Percentiles rank a stretch among this genome's conserved stretches.
phyloP scores from a whole-genome alignment of 176 grass and related monocot genomes.

The Saccharum officinarum region DNA sequence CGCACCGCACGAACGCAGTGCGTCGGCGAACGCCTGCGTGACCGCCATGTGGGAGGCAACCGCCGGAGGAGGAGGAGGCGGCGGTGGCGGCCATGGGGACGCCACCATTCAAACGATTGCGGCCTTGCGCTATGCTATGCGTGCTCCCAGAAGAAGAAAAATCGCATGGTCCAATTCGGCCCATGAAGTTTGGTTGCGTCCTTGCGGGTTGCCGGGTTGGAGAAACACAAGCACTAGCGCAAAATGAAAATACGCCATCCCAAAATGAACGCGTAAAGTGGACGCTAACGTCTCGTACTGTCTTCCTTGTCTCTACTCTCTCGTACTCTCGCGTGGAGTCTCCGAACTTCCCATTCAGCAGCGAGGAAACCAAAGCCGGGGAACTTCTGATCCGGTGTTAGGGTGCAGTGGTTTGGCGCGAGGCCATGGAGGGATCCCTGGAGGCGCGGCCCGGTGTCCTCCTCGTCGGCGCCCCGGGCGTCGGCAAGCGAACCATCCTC shows the following conservation, averaged over 20 bases:
- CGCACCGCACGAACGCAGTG: constrained; percentile 49
- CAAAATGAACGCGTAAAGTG: not conserved
- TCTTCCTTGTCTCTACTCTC: constrained; percentile 15
- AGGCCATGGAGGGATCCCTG: constrained; percentile 56
- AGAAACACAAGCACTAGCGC: not conserved
- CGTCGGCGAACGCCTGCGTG: constrained; percentile 70
- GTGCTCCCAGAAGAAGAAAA: too few species aligned
- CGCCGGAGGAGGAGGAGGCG: constrained; percentile 21
- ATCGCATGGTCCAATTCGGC: not conserved
- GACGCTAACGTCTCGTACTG: not conserved
- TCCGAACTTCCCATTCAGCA: not conserved
- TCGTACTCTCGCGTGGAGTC: constrained; percentile 23
- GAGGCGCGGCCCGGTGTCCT: constrained; percentile 76
- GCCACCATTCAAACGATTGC: constrained; percentile 68
- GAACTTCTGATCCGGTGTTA: constrained; percentile 17
- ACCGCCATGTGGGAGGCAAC: constrained; percentile 41
- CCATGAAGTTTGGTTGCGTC: not conserved
- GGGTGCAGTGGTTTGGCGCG: constrained; percentile 28
- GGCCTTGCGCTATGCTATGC: not conserved
- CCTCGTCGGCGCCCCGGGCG: constrained; percentile 69
- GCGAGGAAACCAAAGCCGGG: not conserved
- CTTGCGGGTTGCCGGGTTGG: not conserved
- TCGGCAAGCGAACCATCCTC: constrained; percentile 92
- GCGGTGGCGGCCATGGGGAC: constrained; percentile 62
- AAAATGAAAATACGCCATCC: not conserved